A percentile compares a stretch with the other conserved stretches of the same genome.
phyloP scores from a whole-genome alignment of 352 stramenopile species.

The Phytophthora tubulina region DNA sequence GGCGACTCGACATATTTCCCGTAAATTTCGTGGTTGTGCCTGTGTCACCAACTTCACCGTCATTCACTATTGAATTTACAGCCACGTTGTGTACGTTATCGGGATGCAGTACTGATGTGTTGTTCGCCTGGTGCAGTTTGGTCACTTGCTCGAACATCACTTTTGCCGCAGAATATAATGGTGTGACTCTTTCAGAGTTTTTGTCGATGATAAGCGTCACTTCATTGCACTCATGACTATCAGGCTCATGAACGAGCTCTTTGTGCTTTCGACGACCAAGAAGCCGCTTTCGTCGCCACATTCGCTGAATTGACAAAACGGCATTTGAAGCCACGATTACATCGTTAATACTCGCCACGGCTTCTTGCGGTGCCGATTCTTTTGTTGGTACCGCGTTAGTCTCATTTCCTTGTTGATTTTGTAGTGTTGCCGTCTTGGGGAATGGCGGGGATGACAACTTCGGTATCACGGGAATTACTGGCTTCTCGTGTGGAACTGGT shows the following conservation, averaged over 20 bases:
- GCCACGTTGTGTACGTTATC: background rate
- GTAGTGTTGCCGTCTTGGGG: background rate
- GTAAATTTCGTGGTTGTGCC: background rate
- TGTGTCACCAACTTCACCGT: background rate
- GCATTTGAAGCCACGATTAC: conserved; percentile 18
- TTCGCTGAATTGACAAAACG: conserved; percentile 20
- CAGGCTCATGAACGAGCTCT: background rate
- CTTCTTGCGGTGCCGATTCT: background rate
- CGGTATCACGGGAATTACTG: conserved; percentile 32
- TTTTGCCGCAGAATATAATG: conserved; percentile 18
- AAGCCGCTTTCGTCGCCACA: conserved; percentile 10
- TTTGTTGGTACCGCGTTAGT: background rate
- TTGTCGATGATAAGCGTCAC: conserved; percentile 32
- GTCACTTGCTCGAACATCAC: background rate
- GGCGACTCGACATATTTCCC: background rate
- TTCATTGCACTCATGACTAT: conserved; percentile 1
- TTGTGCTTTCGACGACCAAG: background rate
- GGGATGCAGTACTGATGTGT: background rate
- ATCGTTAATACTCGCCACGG: conserved; percentile 1
- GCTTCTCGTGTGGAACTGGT: conserved; percentile 35
- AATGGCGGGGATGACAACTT: background rate
- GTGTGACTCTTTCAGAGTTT: background rate
- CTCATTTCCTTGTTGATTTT: background rate
- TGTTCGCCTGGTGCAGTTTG: background rate
- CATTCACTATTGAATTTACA: background rate